These are phyloP conservation scores for Colletotrichum shisoi DNA, from an alignment of 2,329 filamentous ascomycete genomes.

Conservation along the genomic window DNA sequence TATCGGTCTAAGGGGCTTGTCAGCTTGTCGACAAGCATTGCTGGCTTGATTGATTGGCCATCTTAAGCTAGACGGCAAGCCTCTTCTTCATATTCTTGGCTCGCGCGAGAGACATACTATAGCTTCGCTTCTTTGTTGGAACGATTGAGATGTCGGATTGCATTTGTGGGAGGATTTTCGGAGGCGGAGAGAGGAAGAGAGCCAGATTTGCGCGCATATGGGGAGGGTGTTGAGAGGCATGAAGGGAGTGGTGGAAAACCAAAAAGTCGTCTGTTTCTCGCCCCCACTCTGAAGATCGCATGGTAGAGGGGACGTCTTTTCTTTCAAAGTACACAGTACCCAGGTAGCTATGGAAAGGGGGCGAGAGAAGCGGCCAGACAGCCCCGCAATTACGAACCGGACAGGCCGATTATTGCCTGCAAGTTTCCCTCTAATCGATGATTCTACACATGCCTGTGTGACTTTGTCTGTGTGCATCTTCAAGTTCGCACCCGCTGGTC, in stretches of 20 bases:
- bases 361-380: slow-evolving; percentile 5
- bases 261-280: slow-evolving; percentile 16
- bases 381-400: slow-evolving; percentile 24
- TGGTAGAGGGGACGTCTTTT: slow-evolving; percentile 3
- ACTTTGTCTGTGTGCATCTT: background rate
- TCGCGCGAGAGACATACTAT: slow-evolving; percentile 32
- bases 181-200: background rate
- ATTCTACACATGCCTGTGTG: background rate
- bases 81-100: slow-evolving; percentile 24
- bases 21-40: slow-evolving; percentile 23
- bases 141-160: slow-evolving; percentile 29
- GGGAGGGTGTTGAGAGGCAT: slow-evolving; percentile 8
- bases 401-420: slow-evolving; percentile 20
- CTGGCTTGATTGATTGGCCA: slow-evolving; percentile 24
- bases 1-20: slow-evolving; percentile 19
- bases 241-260: slow-evolving; percentile 5
- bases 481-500: background rate
- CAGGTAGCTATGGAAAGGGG: slow-evolving; percentile 20
- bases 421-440: slow-evolving; percentile 17
- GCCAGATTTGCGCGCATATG: slow-evolving; percentile 12
- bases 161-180: slow-evolving; percentile 26
- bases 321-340: background rate
- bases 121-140: slow-evolving; percentile 32
- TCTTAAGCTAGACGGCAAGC: slow-evolving; percentile 16
- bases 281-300: background rate